Conservation (phyloP, 2,329 filamentous ascomycete species). For the Colletotrichum lindemuthianum region DNA sequence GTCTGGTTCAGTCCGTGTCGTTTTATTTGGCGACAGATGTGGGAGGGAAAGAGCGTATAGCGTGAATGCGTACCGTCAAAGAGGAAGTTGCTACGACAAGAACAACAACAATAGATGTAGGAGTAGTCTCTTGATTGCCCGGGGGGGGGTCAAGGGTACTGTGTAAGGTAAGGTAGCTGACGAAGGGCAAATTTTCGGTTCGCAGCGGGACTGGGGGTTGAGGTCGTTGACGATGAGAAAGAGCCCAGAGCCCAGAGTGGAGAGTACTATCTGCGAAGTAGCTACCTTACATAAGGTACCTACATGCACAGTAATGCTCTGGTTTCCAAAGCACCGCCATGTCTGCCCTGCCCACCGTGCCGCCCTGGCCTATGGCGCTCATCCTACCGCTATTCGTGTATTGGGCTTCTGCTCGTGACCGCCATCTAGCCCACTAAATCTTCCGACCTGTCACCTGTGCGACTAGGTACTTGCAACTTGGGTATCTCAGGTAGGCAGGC, state of each 20-base stretch:
- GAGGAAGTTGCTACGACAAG: slow-evolving; percentile 4
- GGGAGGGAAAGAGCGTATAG: slow-evolving; percentile 1
- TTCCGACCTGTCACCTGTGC: neutral
- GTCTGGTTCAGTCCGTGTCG: neutral
- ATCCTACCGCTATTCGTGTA: no score
- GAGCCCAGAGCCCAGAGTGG: neutral
- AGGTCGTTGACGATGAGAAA: slow-evolving; percentile 30
- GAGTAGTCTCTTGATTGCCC: slow-evolving; percentile 6
- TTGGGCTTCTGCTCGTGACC: no score
- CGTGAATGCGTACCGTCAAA: slow-evolving; percentile 25
- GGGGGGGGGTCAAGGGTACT: slow-evolving; percentile 4
- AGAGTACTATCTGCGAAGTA: no score
- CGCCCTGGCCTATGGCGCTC: no score
- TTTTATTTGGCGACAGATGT: neutral
- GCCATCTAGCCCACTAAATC: no score
- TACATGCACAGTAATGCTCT: no score
- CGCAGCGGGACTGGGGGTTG: slow-evolving; percentile 26
- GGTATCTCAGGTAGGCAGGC: neutral
- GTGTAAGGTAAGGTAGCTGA: slow-evolving; percentile 7
- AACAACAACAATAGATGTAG: slow-evolving; percentile 24
- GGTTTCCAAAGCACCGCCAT: no score
- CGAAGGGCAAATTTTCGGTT: slow-evolving; percentile 3
- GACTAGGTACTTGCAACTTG: neutral
- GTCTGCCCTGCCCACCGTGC: no score
- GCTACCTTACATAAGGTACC: no score